Conservation (phyloP, 768 basidiomycete species). For the Lactarius vividus region DNA sequence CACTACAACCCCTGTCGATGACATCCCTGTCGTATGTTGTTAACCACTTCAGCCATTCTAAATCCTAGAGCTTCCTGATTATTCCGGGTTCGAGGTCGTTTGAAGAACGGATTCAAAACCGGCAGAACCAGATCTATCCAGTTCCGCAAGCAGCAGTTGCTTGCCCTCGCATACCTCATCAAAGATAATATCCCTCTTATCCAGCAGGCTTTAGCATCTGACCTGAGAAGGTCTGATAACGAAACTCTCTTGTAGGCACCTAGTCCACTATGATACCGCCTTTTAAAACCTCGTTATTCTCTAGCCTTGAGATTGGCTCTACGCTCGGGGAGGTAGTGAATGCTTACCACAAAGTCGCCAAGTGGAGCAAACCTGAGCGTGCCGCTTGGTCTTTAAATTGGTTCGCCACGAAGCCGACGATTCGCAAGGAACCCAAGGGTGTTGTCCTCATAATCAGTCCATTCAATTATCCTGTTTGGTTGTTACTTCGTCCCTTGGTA, state of each 20-base stretch:
- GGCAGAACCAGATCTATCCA: slow-evolving; percentile 64
- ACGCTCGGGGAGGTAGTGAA: slow-evolving; percentile 49
- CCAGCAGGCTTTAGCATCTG: slow-evolving; percentile 53
- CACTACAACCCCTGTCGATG: slow-evolving; percentile 29
- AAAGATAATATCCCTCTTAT: slow-evolving; percentile 68
- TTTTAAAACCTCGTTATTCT: not conserved
- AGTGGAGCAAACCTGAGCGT: slow-evolving; percentile 68
- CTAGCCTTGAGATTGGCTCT: slow-evolving; percentile 59
- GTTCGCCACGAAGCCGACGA: slow-evolving; percentile 56
- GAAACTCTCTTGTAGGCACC: slow-evolving; percentile 53
- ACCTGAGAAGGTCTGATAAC: slow-evolving; percentile 60
- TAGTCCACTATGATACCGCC: not conserved
- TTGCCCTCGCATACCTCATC: slow-evolving; percentile 69
- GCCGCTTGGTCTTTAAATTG: slow-evolving; percentile 56
- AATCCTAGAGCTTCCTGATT: not conserved
- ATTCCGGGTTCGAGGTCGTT: slow-evolving; percentile 51
- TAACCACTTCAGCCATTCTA: not conserved
- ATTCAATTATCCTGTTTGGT: slow-evolving; percentile 73
- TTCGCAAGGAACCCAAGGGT: slow-evolving; percentile 77
- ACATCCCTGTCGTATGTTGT: slow-evolving; percentile 30
- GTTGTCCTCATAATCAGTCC: slow-evolving; percentile 66
- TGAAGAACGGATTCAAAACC: slow-evolving; percentile 56
- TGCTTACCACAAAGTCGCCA: slow-evolving; percentile 62
- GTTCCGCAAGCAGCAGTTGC: slow-evolving; percentile 72
- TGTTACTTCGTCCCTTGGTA: slow-evolving; percentile 58